Base-by-base conservation (phyloP, 164 flowering plant species). In the Vitis amurensis region DNA sequence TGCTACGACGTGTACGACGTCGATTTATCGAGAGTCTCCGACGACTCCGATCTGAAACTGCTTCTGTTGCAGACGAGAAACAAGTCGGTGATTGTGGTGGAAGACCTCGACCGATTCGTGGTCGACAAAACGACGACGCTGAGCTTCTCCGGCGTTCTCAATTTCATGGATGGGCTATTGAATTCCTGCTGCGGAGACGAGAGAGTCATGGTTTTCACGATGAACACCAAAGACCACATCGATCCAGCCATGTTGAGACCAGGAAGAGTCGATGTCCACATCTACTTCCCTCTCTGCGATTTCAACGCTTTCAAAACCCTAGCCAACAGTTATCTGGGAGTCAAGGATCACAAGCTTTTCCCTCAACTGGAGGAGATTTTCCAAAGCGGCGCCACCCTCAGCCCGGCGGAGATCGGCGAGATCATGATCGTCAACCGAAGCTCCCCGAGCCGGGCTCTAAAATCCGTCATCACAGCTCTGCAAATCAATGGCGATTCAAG, bases 281-380 rank as follows among this genome's bases (percentile, higher is more conserved):
- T 93, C 9, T 76, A 88, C 15, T 90, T 93, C 64, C 95, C 97
- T 2, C 62, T 78, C 1, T 93, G 97, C 59, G 92, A 91, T 76
- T 93, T 89, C 73, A 59, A 83, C 0, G 83, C 86, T 0, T 93
- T 93, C 69, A 91, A 89, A 69, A 79, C 76, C 2, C 68, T 93
- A 11, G 94, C 98, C 1, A 82, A 27, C 29, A 91, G 80, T 67
- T 87, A 91, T 69, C 74, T 93, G 55, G 98, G 98, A 14, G 56
- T 91, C 13, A 93, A 88, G 70, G 98, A 91, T 29, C 98, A 93
- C 77, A 93, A 88, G 74, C 85, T 91, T 14, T 93, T 93, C 67
- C 82, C 89, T 0, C 91, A 89, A 59, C 90, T 93, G 14, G 93
- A 93, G 61, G 96, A 91, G 77, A 78, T 83, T 7, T 86, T 93